Percentiles rank a stretch among this genome's conserved stretches.
Evolutionary conservation across 768 basidiomycete species (phyloP).

Genomic region (Infundibulicybe gibba): DNA sequence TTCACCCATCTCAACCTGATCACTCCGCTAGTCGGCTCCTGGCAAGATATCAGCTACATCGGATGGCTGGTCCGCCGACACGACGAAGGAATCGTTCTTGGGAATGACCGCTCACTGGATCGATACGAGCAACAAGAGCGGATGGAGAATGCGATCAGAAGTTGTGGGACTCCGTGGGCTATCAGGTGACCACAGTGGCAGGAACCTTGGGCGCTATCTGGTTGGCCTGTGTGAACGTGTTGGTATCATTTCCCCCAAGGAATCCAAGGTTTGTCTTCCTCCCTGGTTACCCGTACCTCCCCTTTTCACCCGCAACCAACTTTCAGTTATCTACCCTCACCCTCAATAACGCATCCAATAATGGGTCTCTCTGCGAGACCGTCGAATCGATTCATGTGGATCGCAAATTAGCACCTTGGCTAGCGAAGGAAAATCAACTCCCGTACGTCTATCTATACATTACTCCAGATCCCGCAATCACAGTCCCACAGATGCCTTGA

Average conservation of each 20-base stretch:
- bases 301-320: no score
- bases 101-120: background rate
- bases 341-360: constrained; percentile 20
- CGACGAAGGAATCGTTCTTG: background rate
- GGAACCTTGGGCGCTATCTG: background rate
- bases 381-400: constrained; percentile 12
- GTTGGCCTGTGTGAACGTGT: background rate
- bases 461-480: background rate
- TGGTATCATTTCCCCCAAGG: background rate
- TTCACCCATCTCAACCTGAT: no score
- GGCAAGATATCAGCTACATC: background rate
- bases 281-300: no score
- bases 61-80: background rate
- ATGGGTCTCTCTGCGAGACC: constrained; percentile 12
- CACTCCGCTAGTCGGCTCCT: background rate
- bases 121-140: background rate
- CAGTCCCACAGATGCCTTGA: constrained; percentile 19
- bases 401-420: constrained; percentile 8
- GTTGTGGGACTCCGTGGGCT: background rate
- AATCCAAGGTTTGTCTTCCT: background rate
- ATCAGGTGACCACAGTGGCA: background rate
- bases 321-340: constrained; percentile 17
- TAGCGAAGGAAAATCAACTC: constrained; percentile 12
- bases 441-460: constrained; percentile 9
- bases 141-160: background rate